A percentile compares a stretch with the other conserved stretches of the same genome.
Conservation (phyloP, 2,329 filamentous ascomycete genomes). For the Botrytis pseudocinerea region DNA sequence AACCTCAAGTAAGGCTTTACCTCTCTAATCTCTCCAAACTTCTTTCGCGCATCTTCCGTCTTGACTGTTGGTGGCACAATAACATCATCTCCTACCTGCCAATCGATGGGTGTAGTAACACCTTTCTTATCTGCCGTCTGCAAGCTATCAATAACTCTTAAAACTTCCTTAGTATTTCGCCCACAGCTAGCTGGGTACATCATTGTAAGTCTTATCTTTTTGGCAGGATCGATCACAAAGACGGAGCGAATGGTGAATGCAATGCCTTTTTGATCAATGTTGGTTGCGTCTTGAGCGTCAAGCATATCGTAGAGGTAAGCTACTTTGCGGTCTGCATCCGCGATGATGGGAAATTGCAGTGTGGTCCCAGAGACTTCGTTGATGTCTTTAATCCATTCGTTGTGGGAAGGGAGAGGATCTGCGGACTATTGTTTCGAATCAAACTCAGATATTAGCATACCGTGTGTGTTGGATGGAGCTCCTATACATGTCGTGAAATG, state of each 20-base stretch:
- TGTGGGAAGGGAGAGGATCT: slow-evolving; percentile 79
- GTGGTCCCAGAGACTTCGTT: slow-evolving; percentile 69
- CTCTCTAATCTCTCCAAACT: slow-evolving; percentile 70
- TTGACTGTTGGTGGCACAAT: slow-evolving; percentile 80
- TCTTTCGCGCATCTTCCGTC: slow-evolving; percentile 78
- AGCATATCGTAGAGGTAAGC: slow-evolving; percentile 49
- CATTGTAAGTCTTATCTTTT: slow-evolving; percentile 87
- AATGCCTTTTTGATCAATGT: slow-evolving; percentile 75
- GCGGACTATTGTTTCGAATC: slow-evolving; percentile 52
- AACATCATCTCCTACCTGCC: slow-evolving; percentile 82
- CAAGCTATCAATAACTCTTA: slow-evolving; percentile 63
- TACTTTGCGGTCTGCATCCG: slow-evolving; percentile 73
- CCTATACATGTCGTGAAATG: neutral
- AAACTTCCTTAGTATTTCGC: slow-evolving; percentile 73
- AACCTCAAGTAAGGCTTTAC: slow-evolving; percentile 24
- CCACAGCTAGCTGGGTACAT: slow-evolving; percentile 87
- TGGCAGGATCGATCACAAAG: slow-evolving; percentile 87
- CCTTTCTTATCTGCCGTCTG: slow-evolving; percentile 73
- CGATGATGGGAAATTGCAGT: slow-evolving; percentile 75
- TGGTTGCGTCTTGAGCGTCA: slow-evolving; percentile 74
- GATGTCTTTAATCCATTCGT: slow-evolving; percentile 85
- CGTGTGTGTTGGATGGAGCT: slow-evolving; percentile 41
- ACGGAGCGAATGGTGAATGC: slow-evolving; percentile 91
- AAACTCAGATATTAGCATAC: neutral
- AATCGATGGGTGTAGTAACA: slow-evolving; percentile 83